A percentile compares a stretch with the other conserved stretches of the same genome.
phyloP scores from a whole-genome alignment of 2,329 filamentous ascomycete genomes.

The Ophiostoma sp. region DNA sequence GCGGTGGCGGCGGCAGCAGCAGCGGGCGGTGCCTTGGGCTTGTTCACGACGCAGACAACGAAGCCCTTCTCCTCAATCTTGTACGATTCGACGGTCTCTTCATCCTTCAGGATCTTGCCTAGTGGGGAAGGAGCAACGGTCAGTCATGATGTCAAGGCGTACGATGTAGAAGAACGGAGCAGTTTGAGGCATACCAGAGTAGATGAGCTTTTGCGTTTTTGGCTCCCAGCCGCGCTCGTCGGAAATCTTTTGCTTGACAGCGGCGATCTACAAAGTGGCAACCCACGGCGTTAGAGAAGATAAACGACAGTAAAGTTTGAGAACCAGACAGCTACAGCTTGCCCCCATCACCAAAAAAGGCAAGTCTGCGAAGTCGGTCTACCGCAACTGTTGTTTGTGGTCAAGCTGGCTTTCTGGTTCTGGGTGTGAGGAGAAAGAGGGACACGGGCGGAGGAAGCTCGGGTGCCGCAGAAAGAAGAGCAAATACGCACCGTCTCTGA shows the following conservation, averaged over 20 bases:
- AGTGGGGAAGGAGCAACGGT: background rate
- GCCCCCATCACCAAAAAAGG: background rate
- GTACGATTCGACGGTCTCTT: conserved; percentile 93
- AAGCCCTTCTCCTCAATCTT: conserved; percentile 99
- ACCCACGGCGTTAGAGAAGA: background rate
- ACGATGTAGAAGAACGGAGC: background rate
- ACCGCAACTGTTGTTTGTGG: background rate
- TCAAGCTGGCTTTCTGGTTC: background rate
- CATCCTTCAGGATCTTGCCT: conserved; percentile 99
- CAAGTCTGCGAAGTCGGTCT: background rate
- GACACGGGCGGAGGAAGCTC: conserved; percentile 26
- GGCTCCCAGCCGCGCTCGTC: conserved; percentile 93
- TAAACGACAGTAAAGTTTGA: too few relatives aligned
- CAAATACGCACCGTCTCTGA: conserved; percentile 73
- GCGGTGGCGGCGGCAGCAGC: conserved; percentile 44
- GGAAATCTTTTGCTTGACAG: conserved; percentile 89
- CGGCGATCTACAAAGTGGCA: conserved; percentile 66
- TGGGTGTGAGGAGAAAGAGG: conserved; percentile 24
- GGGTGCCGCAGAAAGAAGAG: background rate
- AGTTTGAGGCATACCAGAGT: conserved; percentile 69
- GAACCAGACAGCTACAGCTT: background rate
- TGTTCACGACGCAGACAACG: conserved; percentile 97
- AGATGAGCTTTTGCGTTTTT: conserved; percentile 91
- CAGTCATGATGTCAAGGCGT: conserved; percentile 33
- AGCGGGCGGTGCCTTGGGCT: conserved; percentile 71